Base-by-base conservation (phyloP, 306 rosid genomes). In the Canavalia gladiata region DNA sequence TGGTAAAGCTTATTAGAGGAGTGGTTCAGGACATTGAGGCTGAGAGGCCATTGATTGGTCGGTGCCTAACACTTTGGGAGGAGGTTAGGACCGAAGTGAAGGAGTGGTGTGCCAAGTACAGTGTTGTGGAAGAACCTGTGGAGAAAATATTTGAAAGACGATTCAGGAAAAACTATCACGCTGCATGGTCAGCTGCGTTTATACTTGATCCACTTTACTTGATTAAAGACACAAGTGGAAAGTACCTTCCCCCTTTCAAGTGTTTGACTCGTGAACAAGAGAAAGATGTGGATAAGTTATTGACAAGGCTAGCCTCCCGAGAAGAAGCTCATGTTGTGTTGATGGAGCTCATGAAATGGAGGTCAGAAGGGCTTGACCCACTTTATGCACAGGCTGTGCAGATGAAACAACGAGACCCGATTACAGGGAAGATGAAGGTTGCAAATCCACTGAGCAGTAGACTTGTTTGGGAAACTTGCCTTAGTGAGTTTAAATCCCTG, bases 271-370 rank as follows among this genome's bases (percentile, higher is more conserved):
- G 87, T 66, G 97, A 93, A 62, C 97, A 93, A 76, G 96, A 88
- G 80, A 93, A 91, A 85, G 97, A 93, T 86, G 94, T 91, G 4
- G 97, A 93, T 85, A 88, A 89, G 84, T 86, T 91, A 89, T 77
- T 91, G 81, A 90, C 91, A 1, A 84, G 92, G 83, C 83, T 93
- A 82, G 94, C 91, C 67, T 84, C 92, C 1, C 72, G 85, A 80
- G 97, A 93, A 84, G 97, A 93, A 90, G 96, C 96, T 82, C 97
- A 90, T 85, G 86, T 93, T 69, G 92, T 91, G 58, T 82, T 93
- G 56, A 91, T 93, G 96, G 97, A 93, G 88, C 93, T 93, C 50
- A 90, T 90, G 96, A 93, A 93, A 79, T 93, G 97, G 97, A 91
- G 97, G 81, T 87, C 97, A 11, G 97, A 93, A 74, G 97, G 97